phyloP scores from a whole-genome alignment of 1,139 yeast species.

The Pneumocystis oryctolagi region DNA sequence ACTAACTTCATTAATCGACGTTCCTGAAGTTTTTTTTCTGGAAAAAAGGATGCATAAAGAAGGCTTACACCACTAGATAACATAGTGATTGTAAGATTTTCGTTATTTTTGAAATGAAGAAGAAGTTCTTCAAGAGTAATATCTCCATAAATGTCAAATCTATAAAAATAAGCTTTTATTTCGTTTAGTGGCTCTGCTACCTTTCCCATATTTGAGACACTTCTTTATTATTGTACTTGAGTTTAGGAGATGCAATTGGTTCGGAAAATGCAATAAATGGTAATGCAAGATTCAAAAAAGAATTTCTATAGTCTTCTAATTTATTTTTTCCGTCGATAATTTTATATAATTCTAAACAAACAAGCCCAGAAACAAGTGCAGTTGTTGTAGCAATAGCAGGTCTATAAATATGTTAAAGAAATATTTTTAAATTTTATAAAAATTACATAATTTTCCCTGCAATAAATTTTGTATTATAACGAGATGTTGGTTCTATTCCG shows the following conservation, averaged over 20 bases:
- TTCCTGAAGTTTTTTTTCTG: slow-evolving; percentile 75
- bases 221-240: slow-evolving; percentile 61
- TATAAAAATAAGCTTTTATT: slow-evolving; percentile 16
- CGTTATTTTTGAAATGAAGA: slow-evolving; percentile 60
- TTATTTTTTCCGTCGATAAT: slow-evolving; percentile 54
- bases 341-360: slow-evolving; percentile 80
- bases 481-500: slow-evolving; percentile 57
- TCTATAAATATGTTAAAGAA: slow-evolving; percentile 55
- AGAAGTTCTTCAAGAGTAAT: slow-evolving; percentile 62
- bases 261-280: slow-evolving; percentile 96
- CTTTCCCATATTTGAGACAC: slow-evolving; percentile 85
- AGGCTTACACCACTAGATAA: slow-evolving; percentile 80
- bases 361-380: slow-evolving; percentile 87
- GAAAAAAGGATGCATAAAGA: slow-evolving; percentile 84
- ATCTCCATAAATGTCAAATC: slow-evolving; percentile 70
- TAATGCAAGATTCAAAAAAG: slow-evolving; percentile 81
- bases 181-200: background rate
- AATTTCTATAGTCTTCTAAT: slow-evolving; percentile 84
- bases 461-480: slow-evolving; percentile 60
- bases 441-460: slow-evolving; percentile 28
- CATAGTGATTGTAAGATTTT: slow-evolving; percentile 81
- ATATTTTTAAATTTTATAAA: slow-evolving; percentile 20
- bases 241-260: slow-evolving; percentile 75
- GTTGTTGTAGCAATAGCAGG: slow-evolving; percentile 99
- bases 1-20: slow-evolving; percentile 26